These are phyloP conservation scores for Rhododendron williamsianum DNA, from an alignment of 148 eudicot genomes.

Conservation along the genomic window DNA sequence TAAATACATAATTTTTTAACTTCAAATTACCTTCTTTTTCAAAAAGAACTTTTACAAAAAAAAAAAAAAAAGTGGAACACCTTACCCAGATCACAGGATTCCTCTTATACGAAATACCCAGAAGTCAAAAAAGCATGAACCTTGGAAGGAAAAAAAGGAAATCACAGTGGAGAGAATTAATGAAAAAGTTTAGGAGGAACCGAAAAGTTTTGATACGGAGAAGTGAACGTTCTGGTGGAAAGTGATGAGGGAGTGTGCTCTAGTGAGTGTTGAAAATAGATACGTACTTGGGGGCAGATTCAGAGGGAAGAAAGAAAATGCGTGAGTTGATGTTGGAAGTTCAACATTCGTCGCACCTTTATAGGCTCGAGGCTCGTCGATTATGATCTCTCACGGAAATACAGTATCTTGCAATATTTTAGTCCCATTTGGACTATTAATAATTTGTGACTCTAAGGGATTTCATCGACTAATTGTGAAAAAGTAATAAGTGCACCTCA, in stretches of 20 bases:
- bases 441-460: too few relatives aligned
- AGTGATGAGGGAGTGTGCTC: conserved; percentile 4
- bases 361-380: conserved; percentile 7
- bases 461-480: rapidly evolving
- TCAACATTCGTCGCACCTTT: neutral
- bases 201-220: neutral
- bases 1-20: too few relatives aligned
- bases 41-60: too few relatives aligned
- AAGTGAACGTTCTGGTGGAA: neutral
- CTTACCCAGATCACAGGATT: neutral
- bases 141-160: neutral
- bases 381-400: conserved; percentile 30
- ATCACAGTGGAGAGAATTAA: neutral
- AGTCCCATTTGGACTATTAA: too few relatives aligned
- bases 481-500: too few relatives aligned
- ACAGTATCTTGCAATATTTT: conserved; percentile 4
- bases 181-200: neutral
- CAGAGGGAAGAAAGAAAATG: neutral
- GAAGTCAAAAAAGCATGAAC: neutral
- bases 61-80: too few relatives aligned
- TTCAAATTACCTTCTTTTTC: too few relatives aligned
- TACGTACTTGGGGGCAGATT: neutral
- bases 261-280: neutral
- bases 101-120: neutral
- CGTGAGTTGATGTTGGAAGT: conserved; percentile 7